Evolutionary conservation across 2,329 filamentous ascomycete species (phyloP), one percentile per base, ranked within the genome.

Genomic region (Neoscytalidium dimidiatum): DNA sequence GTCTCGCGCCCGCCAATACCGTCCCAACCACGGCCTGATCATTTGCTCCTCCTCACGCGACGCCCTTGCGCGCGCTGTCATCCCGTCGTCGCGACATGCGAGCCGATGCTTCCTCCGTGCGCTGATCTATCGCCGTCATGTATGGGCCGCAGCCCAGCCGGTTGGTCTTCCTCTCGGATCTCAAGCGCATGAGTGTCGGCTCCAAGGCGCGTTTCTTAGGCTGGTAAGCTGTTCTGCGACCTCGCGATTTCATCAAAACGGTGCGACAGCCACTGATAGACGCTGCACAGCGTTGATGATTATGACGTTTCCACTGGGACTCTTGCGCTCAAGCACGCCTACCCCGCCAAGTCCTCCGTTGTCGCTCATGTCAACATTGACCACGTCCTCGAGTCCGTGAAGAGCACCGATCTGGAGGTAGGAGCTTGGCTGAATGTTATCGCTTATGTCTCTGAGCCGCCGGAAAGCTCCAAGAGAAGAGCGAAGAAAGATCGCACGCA

Each of bases 401-500:
- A 85, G 21, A 78, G 84, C 23, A 84, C 88, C 64, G 83, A 91
- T 58, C 84, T 90, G 61, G 84, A 88, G 58, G 80, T 90, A 28
- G 94, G 94, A n/a, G 85, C 90, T 66, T 97, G 94, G 93, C 78
- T 97, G 57, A 96, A 97, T 74, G 84, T 97, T 3, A 86, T 97
- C 69, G 94, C 94, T 5, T 96, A 96, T 75, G 82, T 49, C 5
- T 46, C 41, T 19, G 29, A 29, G 19, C 28, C 56, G 43, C 41
- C 41, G 2, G 11, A 31, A 8, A 3, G n/a, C 38, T 21, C 56
- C 4, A 46, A 21, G 8, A 5, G 17, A 29, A 21, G 17, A 5
- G 38, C 41, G 43, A 71, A 74, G 56, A 70, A 33, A 68, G 71
- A 31, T 66, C 64, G 61, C 7, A 68, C 68, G 6, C 23, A 26